phyloP scores from a whole-genome alignment of 208 protist species.

The Zelonia costaricensis region DNA sequence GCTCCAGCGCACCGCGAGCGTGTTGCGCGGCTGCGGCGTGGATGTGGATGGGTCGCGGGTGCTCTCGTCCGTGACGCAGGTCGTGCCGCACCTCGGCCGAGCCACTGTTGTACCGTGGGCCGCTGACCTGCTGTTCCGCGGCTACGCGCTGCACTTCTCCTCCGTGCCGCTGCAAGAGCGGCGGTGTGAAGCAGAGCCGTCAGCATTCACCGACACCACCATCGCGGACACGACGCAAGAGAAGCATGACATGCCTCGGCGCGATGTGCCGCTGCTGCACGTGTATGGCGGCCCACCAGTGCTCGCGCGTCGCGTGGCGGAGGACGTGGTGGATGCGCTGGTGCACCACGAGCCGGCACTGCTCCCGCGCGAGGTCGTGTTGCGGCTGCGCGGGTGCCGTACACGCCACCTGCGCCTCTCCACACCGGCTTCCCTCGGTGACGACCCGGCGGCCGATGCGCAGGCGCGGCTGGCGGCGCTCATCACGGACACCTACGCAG shows the following conservation, averaged over 20 bases:
- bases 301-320: conserved; percentile 59
- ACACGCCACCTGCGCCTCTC: conserved; percentile 36
- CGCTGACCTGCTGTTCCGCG: conserved; percentile 40
- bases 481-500: conserved; percentile 51
- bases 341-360: conserved; percentile 31
- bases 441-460: not conserved
- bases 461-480: conserved; percentile 27
- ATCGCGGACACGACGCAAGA: not conserved
- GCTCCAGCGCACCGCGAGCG: conserved; percentile 34
- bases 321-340: conserved; percentile 53
- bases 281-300: conserved; percentile 70
- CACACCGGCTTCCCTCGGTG: conserved; percentile 6
- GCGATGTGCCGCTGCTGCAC: conserved; percentile 43
- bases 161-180: conserved; percentile 1
- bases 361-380: not conserved
- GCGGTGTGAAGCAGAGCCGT: too few relatives aligned
- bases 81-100: conserved; percentile 47
- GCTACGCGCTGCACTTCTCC: conserved; percentile 52
- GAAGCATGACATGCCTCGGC: not conserved
- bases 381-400: conserved; percentile 23
- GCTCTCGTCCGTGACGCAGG: conserved; percentile 63
- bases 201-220: not conserved
- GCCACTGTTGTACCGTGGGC: conserved; percentile 42
- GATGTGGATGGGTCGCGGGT: conserved; percentile 35
- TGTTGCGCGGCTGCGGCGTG: conserved; percentile 49